These are phyloP conservation scores for Lasiodiplodia theobromae DNA, from an alignment of 2,329 filamentous ascomycete species.

Conservation along the genomic window DNA sequence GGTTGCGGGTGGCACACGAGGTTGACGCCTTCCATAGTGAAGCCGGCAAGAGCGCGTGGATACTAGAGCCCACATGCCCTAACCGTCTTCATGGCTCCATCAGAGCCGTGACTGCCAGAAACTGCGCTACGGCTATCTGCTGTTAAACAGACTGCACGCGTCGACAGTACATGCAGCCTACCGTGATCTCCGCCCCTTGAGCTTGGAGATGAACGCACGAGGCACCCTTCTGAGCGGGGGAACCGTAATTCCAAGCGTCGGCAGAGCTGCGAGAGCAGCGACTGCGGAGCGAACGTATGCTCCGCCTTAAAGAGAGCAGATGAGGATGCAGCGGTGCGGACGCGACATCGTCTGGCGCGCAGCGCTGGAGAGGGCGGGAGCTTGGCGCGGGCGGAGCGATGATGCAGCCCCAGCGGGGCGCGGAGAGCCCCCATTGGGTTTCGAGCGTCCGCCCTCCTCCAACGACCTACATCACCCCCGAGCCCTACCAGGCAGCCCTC, in stretches of 20 bases:
- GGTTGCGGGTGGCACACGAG: slow-evolving; percentile 5
- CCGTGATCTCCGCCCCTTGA: slow-evolving; percentile 21
- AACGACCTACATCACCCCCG: slow-evolving; percentile 30
- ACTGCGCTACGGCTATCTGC: background rate
- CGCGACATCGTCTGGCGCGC: background rate
- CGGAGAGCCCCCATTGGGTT: slow-evolving; percentile 28
- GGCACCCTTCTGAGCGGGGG: background rate
- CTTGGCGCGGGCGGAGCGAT: slow-evolving; percentile 29
- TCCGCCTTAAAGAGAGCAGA: background rate
- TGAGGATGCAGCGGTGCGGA: background rate
- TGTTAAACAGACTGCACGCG: background rate
- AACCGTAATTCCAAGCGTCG: background rate
- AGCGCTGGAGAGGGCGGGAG: slow-evolving; percentile 9
- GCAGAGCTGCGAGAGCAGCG: background rate
- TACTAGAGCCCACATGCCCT: background rate
- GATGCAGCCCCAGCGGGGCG: slow-evolving; percentile 27
- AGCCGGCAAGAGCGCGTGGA: slow-evolving; percentile 16
- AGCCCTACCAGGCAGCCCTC: slow-evolving; percentile 28
- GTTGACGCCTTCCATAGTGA: slow-evolving; percentile 23
- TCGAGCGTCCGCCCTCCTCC: slow-evolving; percentile 27
- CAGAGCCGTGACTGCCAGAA: background rate
- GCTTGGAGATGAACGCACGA: slow-evolving; percentile 15
- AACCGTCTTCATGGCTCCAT: background rate
- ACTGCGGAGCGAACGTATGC: too few relatives aligned
- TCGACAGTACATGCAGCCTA: background rate